Evolutionary conservation across 768 basidiomycete species (phyloP), one percentile per base, ranked within the genome.

Genomic region (Polyporus arcularius): DNA sequence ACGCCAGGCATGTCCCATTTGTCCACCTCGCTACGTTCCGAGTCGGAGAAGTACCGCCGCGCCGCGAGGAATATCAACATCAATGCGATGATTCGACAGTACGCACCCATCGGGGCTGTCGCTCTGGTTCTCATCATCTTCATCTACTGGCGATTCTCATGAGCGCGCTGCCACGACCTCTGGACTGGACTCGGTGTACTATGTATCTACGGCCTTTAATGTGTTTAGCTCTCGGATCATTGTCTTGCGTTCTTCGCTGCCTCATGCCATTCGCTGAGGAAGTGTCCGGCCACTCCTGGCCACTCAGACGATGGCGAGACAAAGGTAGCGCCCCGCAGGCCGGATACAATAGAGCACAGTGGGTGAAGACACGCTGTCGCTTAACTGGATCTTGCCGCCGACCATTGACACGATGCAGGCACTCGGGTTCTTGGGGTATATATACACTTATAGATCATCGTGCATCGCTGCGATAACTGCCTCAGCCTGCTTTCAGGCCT

Each of bases 41-140:
- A 99, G 76, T 97, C 95, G 16, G 92, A 97, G 78, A 98, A 93
- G 77, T 99, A 98, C 75, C 87, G 96, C 52, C 96, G 92, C 76
- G 94, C 94, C 30, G 94, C 97, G 28, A 82, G 92, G 66, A 94
- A 97, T 68, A 91, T 99, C 76, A 98, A 98, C 71, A 72, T 96
- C 56, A 85, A 96, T 66, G 94, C 95, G 14, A 89, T 98, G 87
- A 72, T 98, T 65, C 86, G 97, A 62, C 94, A 98, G 71, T 99
- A 96, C 75, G 97, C 96, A 41, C 97, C 97, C 2, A 74, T 98
- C 56, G 95, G 84, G 48, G 94, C 89, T 18, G 82, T 96, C 46
- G 84, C 79, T 18, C 77, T 98, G 64, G 80, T 99, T 66, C 68
- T 97, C 55, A 78, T 98, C 64, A 80, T 93, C 64, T 70, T 93